Evolutionary conservation across 1,284 basidiomycete species (phyloP).

Genomic region (Golubevia pallescens): DNA sequence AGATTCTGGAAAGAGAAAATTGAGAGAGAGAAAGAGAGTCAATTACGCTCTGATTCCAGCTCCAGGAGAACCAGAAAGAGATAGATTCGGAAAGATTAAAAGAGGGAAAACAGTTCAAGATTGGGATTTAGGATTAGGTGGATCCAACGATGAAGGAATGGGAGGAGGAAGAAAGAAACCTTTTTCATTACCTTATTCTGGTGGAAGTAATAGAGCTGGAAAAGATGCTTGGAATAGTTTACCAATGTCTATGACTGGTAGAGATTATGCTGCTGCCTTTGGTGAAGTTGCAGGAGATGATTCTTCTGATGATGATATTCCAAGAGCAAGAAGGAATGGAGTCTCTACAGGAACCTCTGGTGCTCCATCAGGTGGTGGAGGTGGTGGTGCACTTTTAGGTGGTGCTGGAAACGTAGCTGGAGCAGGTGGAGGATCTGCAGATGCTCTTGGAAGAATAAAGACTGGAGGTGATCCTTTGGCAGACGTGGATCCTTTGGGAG

Average conservation of each 20-base stretch:
- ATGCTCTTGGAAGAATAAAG: not conserved
- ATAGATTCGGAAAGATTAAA: constrained; percentile 36
- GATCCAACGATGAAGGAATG: constrained; percentile 14
- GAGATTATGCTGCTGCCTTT: constrained; percentile 54
- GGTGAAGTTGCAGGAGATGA: constrained; percentile 49
- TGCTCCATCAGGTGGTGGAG: not conserved
- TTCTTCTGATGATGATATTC: constrained; percentile 49
- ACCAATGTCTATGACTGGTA: constrained; percentile 51
- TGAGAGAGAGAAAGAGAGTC: constrained; percentile 52
- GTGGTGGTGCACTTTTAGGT: not conserved
- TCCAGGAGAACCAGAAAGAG: constrained; percentile 35
- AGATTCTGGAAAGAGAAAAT: constrained; percentile 20
- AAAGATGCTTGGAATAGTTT: constrained; percentile 43
- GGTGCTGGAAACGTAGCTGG: constrained; percentile 1
- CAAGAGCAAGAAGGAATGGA: not conserved
- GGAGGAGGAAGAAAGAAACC: constrained; percentile 5
- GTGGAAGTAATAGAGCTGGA: constrained; percentile 34
- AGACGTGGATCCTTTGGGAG: constrained; percentile 2
- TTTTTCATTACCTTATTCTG: constrained; percentile 21
- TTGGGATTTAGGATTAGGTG: constrained; percentile 5
- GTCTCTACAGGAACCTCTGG: not conserved
- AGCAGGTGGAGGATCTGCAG: not conserved
- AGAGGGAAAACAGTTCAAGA: not conserved
- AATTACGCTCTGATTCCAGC: constrained; percentile 56
- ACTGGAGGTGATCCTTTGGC: constrained; percentile 1